phyloP scores from a whole-genome alignment of 2,329 filamentous ascomycete species.

The Fusarium sp. region DNA sequence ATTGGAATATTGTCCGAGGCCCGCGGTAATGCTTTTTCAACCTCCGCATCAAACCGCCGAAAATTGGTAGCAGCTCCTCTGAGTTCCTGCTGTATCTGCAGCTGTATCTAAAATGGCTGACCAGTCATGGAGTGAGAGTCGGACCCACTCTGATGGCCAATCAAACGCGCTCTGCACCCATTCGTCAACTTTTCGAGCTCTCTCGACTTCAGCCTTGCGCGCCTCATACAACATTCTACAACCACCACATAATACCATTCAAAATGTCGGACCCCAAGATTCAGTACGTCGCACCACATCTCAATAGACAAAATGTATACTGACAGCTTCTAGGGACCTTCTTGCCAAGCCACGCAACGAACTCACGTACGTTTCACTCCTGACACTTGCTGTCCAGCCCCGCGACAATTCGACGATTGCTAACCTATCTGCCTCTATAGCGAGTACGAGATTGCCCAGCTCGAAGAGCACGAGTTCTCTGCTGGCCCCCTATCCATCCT shows the following conservation, averaged over 20 bases:
- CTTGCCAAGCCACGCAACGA: constrained; percentile 89
- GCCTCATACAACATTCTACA: constrained; percentile 39
- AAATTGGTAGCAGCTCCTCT: constrained; percentile 43
- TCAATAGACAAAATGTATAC: constrained; percentile 9
- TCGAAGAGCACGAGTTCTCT: constrained; percentile 67
- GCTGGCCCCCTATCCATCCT: constrained; percentile 81
- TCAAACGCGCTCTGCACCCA: constrained; percentile 34
- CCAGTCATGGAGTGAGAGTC: constrained; percentile 3
- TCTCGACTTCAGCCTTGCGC: constrained; percentile 51
- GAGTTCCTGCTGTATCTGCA: constrained; percentile 4
- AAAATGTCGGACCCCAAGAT: constrained; percentile 77
- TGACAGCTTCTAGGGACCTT: constrained; percentile 73
- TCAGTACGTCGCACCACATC: constrained; percentile 63
- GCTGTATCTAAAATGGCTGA: constrained; percentile 36
- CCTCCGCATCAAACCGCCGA: constrained; percentile 43
- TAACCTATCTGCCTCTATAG: constrained; percentile 56
- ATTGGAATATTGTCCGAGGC: constrained; percentile 34
- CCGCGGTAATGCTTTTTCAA: constrained; percentile 51
- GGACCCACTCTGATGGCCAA: constrained; percentile 41
- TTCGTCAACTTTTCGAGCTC: constrained; percentile 49
- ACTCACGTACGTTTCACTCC: constrained; percentile 75
- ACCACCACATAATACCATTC: constrained; percentile 27
- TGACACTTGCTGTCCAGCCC: constrained; percentile 23
- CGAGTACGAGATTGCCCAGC: constrained; percentile 88
- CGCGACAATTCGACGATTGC: constrained; percentile 35